Evolutionary conservation across 305 asterid genomes (phyloP).

Genomic region (Fraxinus angustifolia): DNA sequence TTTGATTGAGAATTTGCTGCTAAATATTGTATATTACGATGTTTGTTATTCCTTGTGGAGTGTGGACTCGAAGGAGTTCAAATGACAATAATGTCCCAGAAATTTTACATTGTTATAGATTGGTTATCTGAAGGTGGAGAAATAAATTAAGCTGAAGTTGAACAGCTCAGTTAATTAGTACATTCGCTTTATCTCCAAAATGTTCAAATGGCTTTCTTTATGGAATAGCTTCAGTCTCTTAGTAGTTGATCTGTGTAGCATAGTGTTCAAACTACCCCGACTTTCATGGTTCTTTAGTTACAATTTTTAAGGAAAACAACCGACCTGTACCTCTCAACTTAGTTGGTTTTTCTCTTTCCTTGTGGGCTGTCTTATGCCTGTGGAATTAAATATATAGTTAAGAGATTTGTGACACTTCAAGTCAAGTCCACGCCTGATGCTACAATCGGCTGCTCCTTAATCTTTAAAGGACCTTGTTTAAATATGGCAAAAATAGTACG

Average conservation of each 20-base stretch:
- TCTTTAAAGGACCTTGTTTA: constrained; percentile 1
- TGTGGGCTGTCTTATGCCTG: background rate
- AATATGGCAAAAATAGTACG: background rate
- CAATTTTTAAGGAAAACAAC: background rate
- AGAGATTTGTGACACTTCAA: background rate
- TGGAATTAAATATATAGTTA: background rate
- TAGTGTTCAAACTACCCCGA: background rate
- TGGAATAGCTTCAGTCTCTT: background rate
- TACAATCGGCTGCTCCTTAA: background rate
- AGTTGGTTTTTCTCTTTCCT: background rate
- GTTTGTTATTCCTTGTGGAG: background rate
- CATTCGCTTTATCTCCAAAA: background rate
- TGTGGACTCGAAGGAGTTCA: background rate
- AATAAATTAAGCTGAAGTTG: background rate
- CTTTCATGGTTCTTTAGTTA: background rate
- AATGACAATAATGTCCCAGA: background rate
- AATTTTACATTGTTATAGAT: background rate
- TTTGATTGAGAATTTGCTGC: background rate
- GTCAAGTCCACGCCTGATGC: background rate
- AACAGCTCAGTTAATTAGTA: background rate
- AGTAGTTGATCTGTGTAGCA: background rate
- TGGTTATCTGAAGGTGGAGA: background rate
- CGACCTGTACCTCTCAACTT: background rate
- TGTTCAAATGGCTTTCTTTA: background rate
- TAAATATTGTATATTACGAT: background rate